phyloP scores from a whole-genome alignment of 352 stramenopile genomes.

The Phytophthora macrochlamydospora region DNA sequence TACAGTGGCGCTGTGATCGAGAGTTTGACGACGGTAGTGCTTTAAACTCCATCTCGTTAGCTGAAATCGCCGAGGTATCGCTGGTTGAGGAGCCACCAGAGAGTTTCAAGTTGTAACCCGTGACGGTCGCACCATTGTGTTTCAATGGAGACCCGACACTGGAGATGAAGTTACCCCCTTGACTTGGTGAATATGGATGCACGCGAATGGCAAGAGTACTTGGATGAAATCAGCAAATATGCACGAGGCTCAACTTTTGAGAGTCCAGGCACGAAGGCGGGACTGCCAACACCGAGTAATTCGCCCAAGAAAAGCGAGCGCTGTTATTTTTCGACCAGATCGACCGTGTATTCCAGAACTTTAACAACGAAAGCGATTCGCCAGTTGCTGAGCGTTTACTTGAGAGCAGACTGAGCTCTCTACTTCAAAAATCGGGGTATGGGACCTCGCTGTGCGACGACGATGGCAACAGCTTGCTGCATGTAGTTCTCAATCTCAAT shows the following conservation, averaged over 20 bases:
- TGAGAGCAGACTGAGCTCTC: slow-evolving; percentile 5
- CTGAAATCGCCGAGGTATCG: slow-evolving; percentile 36
- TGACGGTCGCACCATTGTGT: slow-evolving; percentile 40
- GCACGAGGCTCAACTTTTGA: slow-evolving; percentile 22
- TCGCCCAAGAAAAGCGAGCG: background rate
- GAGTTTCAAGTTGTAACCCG: slow-evolving; percentile 51
- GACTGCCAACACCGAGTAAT: background rate
- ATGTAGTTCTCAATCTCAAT: slow-evolving; percentile 49
- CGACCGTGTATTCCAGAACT: slow-evolving; percentile 2
- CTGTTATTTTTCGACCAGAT: slow-evolving; percentile 14
- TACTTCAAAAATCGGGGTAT: slow-evolving; percentile 4
- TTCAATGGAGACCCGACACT: slow-evolving; percentile 43
- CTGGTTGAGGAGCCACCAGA: slow-evolving; percentile 21
- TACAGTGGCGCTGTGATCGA: slow-evolving; percentile 52
- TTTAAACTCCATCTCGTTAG: slow-evolving; percentile 32
- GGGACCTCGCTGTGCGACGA: slow-evolving; percentile 25
- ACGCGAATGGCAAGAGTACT: slow-evolving; percentile 56
- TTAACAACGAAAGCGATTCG: background rate
- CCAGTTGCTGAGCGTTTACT: background rate
- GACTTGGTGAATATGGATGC: slow-evolving; percentile 8
- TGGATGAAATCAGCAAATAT: slow-evolving; percentile 52
- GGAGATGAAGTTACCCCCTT: slow-evolving; percentile 1
- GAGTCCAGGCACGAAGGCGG: background rate
- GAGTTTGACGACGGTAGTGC: slow-evolving; percentile 14
- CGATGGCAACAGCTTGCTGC: slow-evolving; percentile 59